Conservation (phyloP, 75 land plant species). For the Pinus taeda region DNA sequence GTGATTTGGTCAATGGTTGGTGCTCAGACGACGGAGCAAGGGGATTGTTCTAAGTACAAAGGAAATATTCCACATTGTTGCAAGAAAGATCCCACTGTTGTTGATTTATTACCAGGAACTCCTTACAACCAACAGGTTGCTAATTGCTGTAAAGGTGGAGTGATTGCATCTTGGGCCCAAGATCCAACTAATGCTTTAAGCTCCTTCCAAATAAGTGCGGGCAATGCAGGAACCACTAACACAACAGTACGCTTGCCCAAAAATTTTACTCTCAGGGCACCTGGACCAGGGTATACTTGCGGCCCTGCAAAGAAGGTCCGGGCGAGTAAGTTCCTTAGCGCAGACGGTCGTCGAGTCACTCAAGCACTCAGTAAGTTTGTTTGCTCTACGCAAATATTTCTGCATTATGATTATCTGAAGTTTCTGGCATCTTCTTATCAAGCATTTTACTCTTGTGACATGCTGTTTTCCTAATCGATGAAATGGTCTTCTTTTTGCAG, state of each 20-base stretch:
- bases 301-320: conserved; percentile 42
- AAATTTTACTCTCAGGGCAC: conserved; percentile 46
- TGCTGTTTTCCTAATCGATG: not conserved
- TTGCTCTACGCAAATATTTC: conserved; percentile 1
- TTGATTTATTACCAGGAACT: conserved; percentile 69
- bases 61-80: conserved; percentile 71
- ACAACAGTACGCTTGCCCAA: conserved; percentile 54
- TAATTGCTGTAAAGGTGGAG: conserved; percentile 85
- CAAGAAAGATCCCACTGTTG: conserved; percentile 39
- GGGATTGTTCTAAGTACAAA: conserved; percentile 74
- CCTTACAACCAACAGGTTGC: conserved; percentile 64
- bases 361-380: conserved; percentile 60
- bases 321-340: conserved; percentile 31
- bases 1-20: conserved; percentile 79
- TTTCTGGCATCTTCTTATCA: not conserved
- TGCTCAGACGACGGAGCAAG: conserved; percentile 73
- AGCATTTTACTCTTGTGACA: not conserved
- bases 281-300: conserved; percentile 74
- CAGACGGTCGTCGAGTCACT: conserved; percentile 55
- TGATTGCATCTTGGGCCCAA: conserved; percentile 50
- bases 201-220: conserved; percentile 55
- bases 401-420: not conserved
- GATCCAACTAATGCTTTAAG: conserved; percentile 45
- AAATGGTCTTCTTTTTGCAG: conserved; percentile 37
- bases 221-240: conserved; percentile 54